phyloP scores from a whole-genome alignment of 2,329 filamentous ascomycete species.

The Colletotrichum musicola region DNA sequence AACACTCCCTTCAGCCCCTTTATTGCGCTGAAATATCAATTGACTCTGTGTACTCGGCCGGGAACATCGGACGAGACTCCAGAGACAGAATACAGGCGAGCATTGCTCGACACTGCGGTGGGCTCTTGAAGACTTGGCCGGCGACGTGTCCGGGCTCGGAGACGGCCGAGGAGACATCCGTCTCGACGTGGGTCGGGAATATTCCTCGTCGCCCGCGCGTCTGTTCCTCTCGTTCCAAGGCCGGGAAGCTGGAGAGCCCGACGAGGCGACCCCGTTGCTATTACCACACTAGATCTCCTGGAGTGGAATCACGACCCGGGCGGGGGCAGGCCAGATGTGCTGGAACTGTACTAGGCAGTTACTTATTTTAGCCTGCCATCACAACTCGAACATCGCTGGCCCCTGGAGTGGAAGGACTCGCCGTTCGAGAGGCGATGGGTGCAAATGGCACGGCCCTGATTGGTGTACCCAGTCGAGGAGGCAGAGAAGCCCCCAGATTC shows the following conservation, averaged over 20 bases:
- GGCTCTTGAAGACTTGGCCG: neutral
- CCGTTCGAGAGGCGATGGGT: neutral
- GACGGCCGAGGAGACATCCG: neutral
- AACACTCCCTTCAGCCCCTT: neutral
- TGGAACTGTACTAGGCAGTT: conserved; percentile 19
- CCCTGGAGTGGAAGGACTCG: neutral
- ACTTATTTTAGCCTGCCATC: conserved; percentile 32
- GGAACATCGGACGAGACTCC: neutral
- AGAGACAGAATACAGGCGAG: neutral
- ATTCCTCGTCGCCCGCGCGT: conserved; percentile 2
- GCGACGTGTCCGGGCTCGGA: too few relatives aligned
- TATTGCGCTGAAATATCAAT: neutral
- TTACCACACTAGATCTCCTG: conserved; percentile 21
- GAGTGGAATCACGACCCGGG: conserved; percentile 14
- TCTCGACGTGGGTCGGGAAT: conserved; percentile 1
- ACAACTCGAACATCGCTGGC: conserved; percentile 11
- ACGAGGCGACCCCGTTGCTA: conserved; percentile 22
- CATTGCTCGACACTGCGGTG: too few relatives aligned
- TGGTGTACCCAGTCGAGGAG: neutral
- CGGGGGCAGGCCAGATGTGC: conserved; percentile 17
- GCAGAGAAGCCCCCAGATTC: neutral
- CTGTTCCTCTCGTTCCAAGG: conserved; percentile 6
- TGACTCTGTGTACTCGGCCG: neutral
- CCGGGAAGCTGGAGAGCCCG: conserved; percentile 5
- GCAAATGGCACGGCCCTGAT: conserved; percentile 12